A percentile compares a stretch with the other conserved stretches of the same genome.
Conservation (phyloP, 2,329 filamentous ascomycete genomes). For the Fusarium fracticaudum region DNA sequence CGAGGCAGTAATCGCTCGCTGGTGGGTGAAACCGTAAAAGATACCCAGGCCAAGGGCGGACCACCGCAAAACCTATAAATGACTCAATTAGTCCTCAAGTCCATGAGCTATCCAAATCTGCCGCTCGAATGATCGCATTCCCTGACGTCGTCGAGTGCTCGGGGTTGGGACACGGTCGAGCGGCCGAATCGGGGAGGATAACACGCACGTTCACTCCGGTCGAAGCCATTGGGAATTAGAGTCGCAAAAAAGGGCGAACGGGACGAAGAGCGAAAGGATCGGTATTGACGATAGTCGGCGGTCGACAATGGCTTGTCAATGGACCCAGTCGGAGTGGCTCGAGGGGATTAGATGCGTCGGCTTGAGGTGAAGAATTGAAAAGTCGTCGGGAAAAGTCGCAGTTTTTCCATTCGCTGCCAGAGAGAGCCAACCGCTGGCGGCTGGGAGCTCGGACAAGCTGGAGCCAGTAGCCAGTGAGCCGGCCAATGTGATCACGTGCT, state of each 20-base stretch:
- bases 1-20: constrained; percentile 78
- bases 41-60: constrained; percentile 91
- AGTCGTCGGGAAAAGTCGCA: constrained; percentile 59
- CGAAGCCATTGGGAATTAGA: constrained; percentile 66
- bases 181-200: constrained; percentile 42
- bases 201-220: constrained; percentile 74
- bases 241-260: constrained; percentile 55
- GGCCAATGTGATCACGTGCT: constrained; percentile 41
- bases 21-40: constrained; percentile 96
- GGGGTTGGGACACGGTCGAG: constrained; percentile 34
- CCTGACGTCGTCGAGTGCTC: constrained; percentile 27
- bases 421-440: constrained; percentile 36
- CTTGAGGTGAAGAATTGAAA: constrained; percentile 53
- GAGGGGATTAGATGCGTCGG: constrained; percentile 52
- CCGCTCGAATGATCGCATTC: constrained; percentile 22
- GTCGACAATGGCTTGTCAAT: constrained; percentile 56
- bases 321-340: constrained; percentile 54
- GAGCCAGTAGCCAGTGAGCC: constrained; percentile 42
- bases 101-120: constrained; percentile 21
- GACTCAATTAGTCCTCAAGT: constrained; percentile 43
- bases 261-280: constrained; percentile 49
- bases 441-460: constrained; percentile 49
- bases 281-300: constrained; percentile 48
- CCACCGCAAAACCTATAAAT: constrained; percentile 89
- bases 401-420: constrained; percentile 50